Base-by-base conservation (phyloP, 1,284 basidiomycete genomes). In the Sanghuangporus weigelae region DNA sequence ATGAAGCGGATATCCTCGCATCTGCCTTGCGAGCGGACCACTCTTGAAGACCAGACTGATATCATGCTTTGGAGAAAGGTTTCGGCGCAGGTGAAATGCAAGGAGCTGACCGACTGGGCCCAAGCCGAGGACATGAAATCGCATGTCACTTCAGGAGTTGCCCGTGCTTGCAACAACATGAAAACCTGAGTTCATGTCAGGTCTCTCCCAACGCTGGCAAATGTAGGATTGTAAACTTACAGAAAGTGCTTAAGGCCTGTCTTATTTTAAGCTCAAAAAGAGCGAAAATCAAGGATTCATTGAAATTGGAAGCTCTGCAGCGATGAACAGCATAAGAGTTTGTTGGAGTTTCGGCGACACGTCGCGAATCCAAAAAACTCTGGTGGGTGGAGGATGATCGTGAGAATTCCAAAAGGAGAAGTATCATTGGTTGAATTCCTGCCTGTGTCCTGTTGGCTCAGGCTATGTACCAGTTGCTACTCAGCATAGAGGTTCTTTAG, bases 81-180 rank as follows among this genome's bases (percentile, higher is more conserved):
- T 74, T 50, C 80, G 78, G 44, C 91, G 86, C 55, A 96, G 82
- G 73, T 95, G 84, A 71, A 90, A 85, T 12, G 93, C 84, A 67
- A 96, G 69, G 65, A 96, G 84, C 35, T 86, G 85, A 65, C 95
- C 95, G 68, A 96, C 83, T 57, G 93, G 81, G 61, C 93, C 92
- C 66, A 93, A 75, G 69, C 92, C 89, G 66, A 91, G 80, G 68
- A 90, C 73, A 78, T 91, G 87, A 71, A 89, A 82, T 68, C 81
- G 86, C 90, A 92, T 92, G 67, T 71, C 67, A 63, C 54, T 64
- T 21, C 49, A 31, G 62, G 53, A 58, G 60, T 50, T 50, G 48
- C 23, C 48, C n/a, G 38, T 48, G 49, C 26, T 57, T 61, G 56
- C 48, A 62, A 21, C 55, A 42, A 60, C 51, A 55, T 59, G 59